Conservation (phyloP, 2,329 filamentous ascomycete species). For the Pseudogymnoascus sp. region DNA sequence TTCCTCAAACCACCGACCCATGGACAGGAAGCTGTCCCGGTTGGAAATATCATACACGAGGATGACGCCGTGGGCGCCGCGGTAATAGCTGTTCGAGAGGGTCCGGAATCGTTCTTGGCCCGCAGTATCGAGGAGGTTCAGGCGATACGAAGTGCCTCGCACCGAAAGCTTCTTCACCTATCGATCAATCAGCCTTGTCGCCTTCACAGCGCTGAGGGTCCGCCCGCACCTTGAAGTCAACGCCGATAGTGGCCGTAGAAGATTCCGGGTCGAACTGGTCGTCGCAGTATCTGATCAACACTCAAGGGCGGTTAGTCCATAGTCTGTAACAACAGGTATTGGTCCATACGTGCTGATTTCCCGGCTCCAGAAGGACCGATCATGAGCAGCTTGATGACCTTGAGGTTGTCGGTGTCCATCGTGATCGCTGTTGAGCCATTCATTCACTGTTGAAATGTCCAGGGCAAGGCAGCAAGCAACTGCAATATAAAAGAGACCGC, state of each 20-base stretch:
- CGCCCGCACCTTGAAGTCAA: conserved; percentile 47
- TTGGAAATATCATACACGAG: conserved; percentile 88
- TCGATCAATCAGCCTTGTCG: background rate
- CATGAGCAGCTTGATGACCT: conserved; percentile 48
- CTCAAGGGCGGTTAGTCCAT: conserved; percentile 28
- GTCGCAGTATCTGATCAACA: conserved; percentile 50
- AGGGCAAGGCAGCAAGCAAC: background rate
- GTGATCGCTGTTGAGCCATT: conserved; percentile 19
- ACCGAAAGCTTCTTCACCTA: conserved; percentile 49
- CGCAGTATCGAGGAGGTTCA: conserved; percentile 70
- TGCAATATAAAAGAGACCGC: background rate
- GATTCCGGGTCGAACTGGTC: conserved; percentile 52
- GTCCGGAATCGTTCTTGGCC: conserved; percentile 95
- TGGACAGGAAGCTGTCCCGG: conserved; percentile 44
- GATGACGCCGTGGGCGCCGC: conserved; percentile 90
- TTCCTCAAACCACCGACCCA: conserved; percentile 51
- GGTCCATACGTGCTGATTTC: conserved; percentile 46
- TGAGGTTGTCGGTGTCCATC: conserved; percentile 44
- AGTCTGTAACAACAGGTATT: conserved; percentile 8
- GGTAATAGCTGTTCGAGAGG: conserved; percentile 90
- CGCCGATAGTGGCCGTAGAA: conserved; percentile 50
- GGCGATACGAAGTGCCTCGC: conserved; percentile 44
- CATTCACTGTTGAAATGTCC: background rate
- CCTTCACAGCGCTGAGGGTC: background rate
- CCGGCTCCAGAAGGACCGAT: conserved; percentile 51